Evolutionary conservation across 2,329 filamentous ascomycete genomes (phyloP).

Genomic region (Arachnopeziza araneosa): DNA sequence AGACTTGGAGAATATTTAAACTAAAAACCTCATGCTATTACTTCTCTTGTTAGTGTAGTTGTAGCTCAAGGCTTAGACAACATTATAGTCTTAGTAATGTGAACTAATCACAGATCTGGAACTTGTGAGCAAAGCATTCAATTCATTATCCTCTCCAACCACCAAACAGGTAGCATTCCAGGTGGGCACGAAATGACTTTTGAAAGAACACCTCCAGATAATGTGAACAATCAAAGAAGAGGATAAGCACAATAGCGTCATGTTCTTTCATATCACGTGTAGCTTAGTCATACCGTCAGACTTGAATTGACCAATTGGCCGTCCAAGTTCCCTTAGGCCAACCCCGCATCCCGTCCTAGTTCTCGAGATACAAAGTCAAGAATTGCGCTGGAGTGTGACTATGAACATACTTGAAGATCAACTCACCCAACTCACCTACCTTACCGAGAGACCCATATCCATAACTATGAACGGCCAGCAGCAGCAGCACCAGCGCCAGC

Average conservation of each 20-base stretch:
- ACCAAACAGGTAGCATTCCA: neutral
- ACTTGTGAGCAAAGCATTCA: no score
- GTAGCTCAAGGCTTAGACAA: no score
- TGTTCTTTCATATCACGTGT: neutral
- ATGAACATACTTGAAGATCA: constrained; percentile 32
- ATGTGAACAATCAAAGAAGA: neutral
- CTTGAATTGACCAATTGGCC: neutral
- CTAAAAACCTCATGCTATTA: no score
- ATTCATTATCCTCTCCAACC: no score
- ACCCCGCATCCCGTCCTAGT: neutral
- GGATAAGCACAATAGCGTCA: neutral
- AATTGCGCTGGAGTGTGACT: constrained; percentile 20
- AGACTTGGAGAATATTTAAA: no score
- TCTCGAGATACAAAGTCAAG: neutral
- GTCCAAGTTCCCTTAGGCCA: neutral
- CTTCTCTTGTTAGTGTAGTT: no score
- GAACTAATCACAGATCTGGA: no score
- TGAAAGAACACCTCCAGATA: neutral
- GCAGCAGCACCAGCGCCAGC: constrained; percentile 15
- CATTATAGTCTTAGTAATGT: no score
- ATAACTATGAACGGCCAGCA: constrained; percentile 21
- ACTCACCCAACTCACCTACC: constrained; percentile 29
- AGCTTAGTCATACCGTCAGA: neutral
- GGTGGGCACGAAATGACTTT: neutral
- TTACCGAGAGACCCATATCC: constrained; percentile 27